Conservation (phyloP, 2,329 filamentous ascomycete genomes). For the Aspergillus bombycis region DNA sequence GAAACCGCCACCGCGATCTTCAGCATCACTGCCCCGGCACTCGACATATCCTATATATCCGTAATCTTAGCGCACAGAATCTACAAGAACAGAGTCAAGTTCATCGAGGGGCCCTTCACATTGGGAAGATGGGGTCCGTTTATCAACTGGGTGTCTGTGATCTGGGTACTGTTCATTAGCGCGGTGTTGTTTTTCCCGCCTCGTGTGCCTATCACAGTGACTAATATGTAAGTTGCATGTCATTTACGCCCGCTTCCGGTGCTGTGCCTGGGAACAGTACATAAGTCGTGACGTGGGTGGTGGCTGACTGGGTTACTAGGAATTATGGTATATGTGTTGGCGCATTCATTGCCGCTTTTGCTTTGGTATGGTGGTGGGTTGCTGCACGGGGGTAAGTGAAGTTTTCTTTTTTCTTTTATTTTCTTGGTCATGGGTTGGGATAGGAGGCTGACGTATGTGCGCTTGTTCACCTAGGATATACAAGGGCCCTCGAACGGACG, state of each 20-base stretch:
- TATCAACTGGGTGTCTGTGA: conserved; percentile 60
- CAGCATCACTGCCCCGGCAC: conserved; percentile 55
- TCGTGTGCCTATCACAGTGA: conserved; percentile 48
- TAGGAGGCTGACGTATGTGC: conserved; percentile 15
- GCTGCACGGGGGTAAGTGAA: conserved; percentile 41
- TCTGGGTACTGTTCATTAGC: conserved; percentile 66
- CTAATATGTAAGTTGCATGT: conserved; percentile 49
- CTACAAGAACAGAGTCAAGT: conserved; percentile 56
- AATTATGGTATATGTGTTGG: conserved; percentile 55
- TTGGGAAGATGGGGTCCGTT: conserved; percentile 59
- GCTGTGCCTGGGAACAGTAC: neutral
- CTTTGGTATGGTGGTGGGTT: conserved; percentile 53
- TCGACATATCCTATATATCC: conserved; percentile 60
- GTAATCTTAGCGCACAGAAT: conserved; percentile 63
- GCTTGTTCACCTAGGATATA: conserved; percentile 51
- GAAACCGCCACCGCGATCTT: conserved; percentile 54
- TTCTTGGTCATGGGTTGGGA: neutral
- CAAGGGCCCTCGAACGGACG: conserved; percentile 61
- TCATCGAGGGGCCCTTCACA: conserved; percentile 61
- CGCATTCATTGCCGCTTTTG: conserved; percentile 53
- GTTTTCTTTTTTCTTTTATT: conserved; percentile 18
- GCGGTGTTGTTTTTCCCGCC: conserved; percentile 61
- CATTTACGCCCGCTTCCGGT: neutral
- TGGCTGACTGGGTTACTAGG: conserved; percentile 29
- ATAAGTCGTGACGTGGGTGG: neutral